A percentile compares a stretch with the other conserved stretches of the same genome.
phyloP scores from a whole-genome alignment of 2,329 filamentous ascomycete species.

The Pseudopithomyces maydicus region DNA sequence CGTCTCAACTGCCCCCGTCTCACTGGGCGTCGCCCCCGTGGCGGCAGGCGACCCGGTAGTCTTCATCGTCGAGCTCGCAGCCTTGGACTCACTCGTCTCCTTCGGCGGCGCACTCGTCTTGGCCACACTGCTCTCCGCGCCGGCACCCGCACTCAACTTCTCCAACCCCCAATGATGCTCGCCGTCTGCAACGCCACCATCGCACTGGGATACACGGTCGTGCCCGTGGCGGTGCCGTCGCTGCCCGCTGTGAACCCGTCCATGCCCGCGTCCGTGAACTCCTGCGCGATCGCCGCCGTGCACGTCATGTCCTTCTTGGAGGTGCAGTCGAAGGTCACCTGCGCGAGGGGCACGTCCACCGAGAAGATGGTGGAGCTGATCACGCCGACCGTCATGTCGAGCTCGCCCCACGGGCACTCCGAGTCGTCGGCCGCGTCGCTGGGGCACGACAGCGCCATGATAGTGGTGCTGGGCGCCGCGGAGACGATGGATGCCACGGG shows the following conservation, averaged over 20 bases:
- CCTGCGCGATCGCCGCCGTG: slow-evolving; percentile 22
- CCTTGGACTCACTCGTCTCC: slow-evolving; percentile 6
- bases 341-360: slow-evolving; percentile 21
- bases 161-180: slow-evolving; percentile 28
- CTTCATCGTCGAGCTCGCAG: slow-evolving; percentile 9
- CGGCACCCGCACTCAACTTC: slow-evolving; percentile 20
- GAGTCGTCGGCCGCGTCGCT: slow-evolving; percentile 16
- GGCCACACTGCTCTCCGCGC: slow-evolving; percentile 4
- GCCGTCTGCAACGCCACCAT: slow-evolving; percentile 28
- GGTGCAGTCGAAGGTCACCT: slow-evolving; percentile 32
- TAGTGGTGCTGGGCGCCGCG: slow-evolving; percentile 26
- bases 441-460: slow-evolving; percentile 29
- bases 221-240: slow-evolving; percentile 14
- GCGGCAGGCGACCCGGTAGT: neutral
- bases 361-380: slow-evolving; percentile 26
- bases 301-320: slow-evolving; percentile 33
- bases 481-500: slow-evolving; percentile 30
- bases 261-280: slow-evolving; percentile 8
- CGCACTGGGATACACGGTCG: slow-evolving; percentile 20
- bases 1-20: slow-evolving; percentile 17
- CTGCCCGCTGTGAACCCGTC: slow-evolving; percentile 18
- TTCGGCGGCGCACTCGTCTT: slow-evolving; percentile 1
- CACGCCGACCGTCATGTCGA: slow-evolving; percentile 21
- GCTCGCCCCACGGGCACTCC: slow-evolving; percentile 33
- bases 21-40: slow-evolving; percentile 10